Base-by-base conservation (phyloP, 2,329 filamentous ascomycete genomes). In the Clarireedia paspali region DNA sequence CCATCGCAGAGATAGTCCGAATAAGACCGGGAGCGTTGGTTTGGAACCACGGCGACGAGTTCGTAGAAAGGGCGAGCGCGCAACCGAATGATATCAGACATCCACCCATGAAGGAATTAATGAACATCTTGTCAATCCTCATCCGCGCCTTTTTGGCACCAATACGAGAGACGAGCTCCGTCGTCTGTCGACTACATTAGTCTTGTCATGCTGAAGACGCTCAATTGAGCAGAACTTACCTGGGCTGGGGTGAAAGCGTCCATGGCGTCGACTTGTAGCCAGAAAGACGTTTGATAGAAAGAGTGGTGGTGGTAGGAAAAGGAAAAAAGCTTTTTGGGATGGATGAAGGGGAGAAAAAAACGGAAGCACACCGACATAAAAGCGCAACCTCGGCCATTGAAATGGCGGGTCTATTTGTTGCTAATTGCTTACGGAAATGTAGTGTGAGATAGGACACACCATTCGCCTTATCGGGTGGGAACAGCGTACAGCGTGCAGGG, bases 101-200 rank as follows among this genome's bases (percentile, higher is more conserved):
- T 0, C 79, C 79, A 4, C 77, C 77, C 47, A 77, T 75, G 42
- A 80, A 72, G 4, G 74, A 68, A 57, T 75, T 78, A 47, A 78
- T 62, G 60, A 81, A 79, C 42, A 80, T 70, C 60, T 80, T 81
- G 63, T 79, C 74, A 4, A 75, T 67, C 9, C 76, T 71, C 75
- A 77, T 80, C 55, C 76, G 72, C 9, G 76, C 77, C 63, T 81
- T 82, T 53, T 71, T 71, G 26, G 71, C 70, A 5, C 78, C 80
- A n/a, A 75, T 71, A 10, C 76, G 72, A 1, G 73, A 74, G 55
- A 78, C 70, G 15, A 79, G 67, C 67, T 81, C 77, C 6, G 75
- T 74, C 38, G 78, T 75, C 67, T 82, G 26, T 10, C 4, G n/a
- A 46, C 10, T 26, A 23, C 42, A 24, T 46, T 46, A 23, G 12